Percentiles rank a stretch among this genome's conserved stretches.
phyloP scores from a whole-genome alignment of 2,329 filamentous ascomycete genomes.

The Fusarium nurragi region DNA sequence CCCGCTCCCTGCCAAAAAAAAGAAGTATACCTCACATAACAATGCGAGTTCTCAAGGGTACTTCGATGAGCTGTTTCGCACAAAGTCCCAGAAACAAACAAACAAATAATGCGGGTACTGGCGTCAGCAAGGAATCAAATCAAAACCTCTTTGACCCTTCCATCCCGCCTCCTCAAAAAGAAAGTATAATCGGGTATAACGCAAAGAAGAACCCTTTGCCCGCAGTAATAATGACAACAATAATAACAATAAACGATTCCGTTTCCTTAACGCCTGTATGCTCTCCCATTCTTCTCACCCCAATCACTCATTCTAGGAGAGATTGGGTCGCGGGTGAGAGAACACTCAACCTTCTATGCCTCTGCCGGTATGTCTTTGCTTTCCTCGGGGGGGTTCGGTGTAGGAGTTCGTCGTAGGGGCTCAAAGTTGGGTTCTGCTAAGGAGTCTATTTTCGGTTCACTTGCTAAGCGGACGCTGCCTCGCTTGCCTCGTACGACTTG shows the following conservation, averaged over 20 bases:
- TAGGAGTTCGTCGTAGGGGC: conserved; percentile 53
- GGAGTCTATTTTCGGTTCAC: conserved; percentile 54
- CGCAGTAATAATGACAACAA: conserved; percentile 2
- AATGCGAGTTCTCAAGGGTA: neutral
- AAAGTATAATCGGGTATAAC: conserved; percentile 48
- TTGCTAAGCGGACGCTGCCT: conserved; percentile 71
- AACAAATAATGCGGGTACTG: conserved; percentile 25
- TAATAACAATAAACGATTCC: conserved; percentile 12
- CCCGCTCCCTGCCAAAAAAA: conserved; percentile 20
- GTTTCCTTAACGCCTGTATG: conserved; percentile 30
- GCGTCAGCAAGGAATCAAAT: conserved; percentile 24
- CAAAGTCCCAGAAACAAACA: conserved; percentile 32
- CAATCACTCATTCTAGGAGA: conserved; percentile 3
- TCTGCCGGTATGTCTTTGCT: conserved; percentile 37
- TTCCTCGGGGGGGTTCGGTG: conserved; percentile 37
- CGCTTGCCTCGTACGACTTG: conserved; percentile 73
- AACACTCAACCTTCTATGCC: conserved; percentile 13
- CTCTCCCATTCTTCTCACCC: conserved; percentile 15
- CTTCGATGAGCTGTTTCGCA: conserved; percentile 23
- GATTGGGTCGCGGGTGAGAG: neutral
- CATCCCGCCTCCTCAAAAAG: conserved; percentile 37
- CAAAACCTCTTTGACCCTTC: conserved; percentile 14
- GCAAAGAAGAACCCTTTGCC: conserved; percentile 41
- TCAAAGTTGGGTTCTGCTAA: conserved; percentile 52
- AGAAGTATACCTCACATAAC: conserved; percentile 29